A percentile compares a stretch with the other conserved stretches of the same genome.
Evolutionary conservation across 225 moss, liverwort and hornwort genomes (phyloP).

Genomic region (Ulota crispa): DNA sequence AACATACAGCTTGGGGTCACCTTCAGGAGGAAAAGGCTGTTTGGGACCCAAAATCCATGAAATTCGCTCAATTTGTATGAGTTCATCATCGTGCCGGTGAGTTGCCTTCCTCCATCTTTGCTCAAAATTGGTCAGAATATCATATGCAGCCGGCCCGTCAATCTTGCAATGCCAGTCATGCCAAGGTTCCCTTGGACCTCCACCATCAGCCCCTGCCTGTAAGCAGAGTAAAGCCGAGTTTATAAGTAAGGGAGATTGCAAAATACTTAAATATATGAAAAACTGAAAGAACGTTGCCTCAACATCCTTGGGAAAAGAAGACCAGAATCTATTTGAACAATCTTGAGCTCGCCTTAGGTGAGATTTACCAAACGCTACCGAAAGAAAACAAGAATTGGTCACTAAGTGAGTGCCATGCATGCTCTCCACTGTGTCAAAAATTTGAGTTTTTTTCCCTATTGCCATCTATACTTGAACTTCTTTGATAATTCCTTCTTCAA

Average conservation of each 20-base stretch:
- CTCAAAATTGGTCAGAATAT: slow-evolving; percentile 79
- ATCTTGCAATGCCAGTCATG: slow-evolving; percentile 83
- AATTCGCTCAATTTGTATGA: slow-evolving; percentile 74
- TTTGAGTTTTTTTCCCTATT: not conserved
- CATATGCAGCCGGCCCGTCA: slow-evolving; percentile 87
- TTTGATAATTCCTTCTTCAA: not conserved
- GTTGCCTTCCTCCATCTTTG: slow-evolving; percentile 80
- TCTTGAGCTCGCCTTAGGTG: not conserved
- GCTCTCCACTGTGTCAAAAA: not conserved
- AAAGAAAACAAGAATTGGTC: not conserved
- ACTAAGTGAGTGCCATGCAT: not conserved
- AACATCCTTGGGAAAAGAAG: not conserved
- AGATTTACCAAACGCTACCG: not conserved
- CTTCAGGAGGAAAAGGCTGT: slow-evolving; percentile 41
- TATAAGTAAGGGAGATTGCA: not conserved
- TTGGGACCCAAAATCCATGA: slow-evolving; percentile 82
- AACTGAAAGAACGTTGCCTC: not conserved
- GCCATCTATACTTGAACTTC: not conserved
- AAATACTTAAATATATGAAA: not conserved
- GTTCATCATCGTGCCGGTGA: slow-evolving; percentile 71
- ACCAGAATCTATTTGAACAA: not conserved
- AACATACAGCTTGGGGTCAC: slow-evolving; percentile 66
- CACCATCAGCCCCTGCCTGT: slow-evolving; percentile 48
- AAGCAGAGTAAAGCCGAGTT: not conserved
- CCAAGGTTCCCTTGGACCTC: slow-evolving; percentile 85